Conservation (phyloP, 2,329 filamentous ascomycete genomes). For the Ophiognomonia clavigignenti-juglandacearum region DNA sequence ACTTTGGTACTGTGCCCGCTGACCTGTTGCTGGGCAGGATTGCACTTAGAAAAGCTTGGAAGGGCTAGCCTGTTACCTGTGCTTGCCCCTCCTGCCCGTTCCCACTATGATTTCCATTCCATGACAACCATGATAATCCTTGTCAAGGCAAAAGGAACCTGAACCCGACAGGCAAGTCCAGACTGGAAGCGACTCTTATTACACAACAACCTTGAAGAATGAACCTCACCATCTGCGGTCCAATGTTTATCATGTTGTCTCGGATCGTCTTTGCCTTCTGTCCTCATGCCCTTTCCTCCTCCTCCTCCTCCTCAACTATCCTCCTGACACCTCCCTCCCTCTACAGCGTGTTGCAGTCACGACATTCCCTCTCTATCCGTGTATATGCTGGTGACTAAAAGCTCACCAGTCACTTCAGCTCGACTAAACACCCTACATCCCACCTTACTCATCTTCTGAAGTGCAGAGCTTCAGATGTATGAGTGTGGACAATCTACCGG, state of each 20-base stretch:
- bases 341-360: constrained; percentile 4
- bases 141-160: constrained; percentile 3
- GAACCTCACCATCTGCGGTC: constrained; percentile 10
- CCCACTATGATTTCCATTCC: constrained; percentile 11
- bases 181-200: constrained; percentile 8
- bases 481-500: background rate
- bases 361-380: background rate
- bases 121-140: constrained; percentile 7
- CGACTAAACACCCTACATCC: background rate
- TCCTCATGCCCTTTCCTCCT: background rate
- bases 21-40: background rate
- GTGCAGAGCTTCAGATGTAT: background rate
- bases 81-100: constrained; percentile 8
- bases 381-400: constrained; percentile 8
- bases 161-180: constrained; percentile 2
- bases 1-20: background rate
- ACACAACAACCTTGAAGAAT: constrained; percentile 12
- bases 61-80: background rate
- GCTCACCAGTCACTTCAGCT: background rate
- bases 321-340: background rate
- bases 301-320: background rate
- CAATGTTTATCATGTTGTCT: constrained; percentile 12
- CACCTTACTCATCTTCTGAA: background rate
- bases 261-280: background rate
- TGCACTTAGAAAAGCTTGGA: background rate